phyloP scores from a whole-genome alignment of 2,329 filamentous ascomycete species.

The Aureobasidium uvarum region DNA sequence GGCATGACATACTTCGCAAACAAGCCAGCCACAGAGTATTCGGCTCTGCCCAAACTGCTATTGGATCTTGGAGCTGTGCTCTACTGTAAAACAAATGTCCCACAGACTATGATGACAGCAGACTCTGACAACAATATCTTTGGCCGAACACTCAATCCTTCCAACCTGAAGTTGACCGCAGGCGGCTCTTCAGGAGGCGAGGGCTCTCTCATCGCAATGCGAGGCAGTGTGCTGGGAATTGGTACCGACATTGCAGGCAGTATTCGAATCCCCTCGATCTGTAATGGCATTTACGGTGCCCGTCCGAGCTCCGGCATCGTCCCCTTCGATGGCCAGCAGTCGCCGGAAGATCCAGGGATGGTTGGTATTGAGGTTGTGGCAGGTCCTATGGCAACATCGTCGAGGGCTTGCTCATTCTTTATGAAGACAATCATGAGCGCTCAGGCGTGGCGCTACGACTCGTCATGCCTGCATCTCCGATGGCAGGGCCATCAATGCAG shows the following conservation, averaged over 20 bases:
- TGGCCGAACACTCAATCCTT: conserved; percentile 57
- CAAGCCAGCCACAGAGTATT: conserved; percentile 36
- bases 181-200: conserved; percentile 68
- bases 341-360: conserved; percentile 20
- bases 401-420: conserved; percentile 33
- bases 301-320: conserved; percentile 30
- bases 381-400: conserved; percentile 35
- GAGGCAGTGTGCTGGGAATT: conserved; percentile 59
- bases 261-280: conserved; percentile 84
- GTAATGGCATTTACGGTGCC: conserved; percentile 47
- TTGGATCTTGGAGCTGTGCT: conserved; percentile 49
- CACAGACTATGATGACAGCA: conserved; percentile 44
- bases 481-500: conserved; percentile 43
- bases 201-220: conserved; percentile 58
- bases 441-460: conserved; percentile 58
- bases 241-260: conserved; percentile 61
- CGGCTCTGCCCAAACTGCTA: conserved; percentile 41
- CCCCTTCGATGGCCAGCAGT: conserved; percentile 24
- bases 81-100: conserved; percentile 55
- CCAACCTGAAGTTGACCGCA: conserved; percentile 58
- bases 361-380: conserved; percentile 30
- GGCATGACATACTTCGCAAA: conserved; percentile 57
- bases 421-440: conserved; percentile 50
- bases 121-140: conserved; percentile 42
- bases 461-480: conserved; percentile 58